phyloP scores from a whole-genome alignment of 1,284 basidiomycete species.

The Sporisorium iseilematis-ciliati region DNA sequence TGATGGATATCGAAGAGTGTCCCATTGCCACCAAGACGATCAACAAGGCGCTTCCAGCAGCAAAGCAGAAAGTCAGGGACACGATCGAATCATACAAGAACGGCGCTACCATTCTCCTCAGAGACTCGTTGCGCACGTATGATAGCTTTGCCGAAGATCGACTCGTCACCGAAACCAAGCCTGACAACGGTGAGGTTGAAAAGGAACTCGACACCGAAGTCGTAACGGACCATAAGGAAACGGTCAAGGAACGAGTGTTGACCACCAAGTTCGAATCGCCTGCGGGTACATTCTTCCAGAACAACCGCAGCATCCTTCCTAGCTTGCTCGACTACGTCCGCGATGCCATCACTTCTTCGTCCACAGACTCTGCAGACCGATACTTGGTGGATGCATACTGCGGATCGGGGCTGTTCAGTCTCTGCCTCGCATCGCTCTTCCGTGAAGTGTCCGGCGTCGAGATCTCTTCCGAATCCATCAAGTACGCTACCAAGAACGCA shows the following conservation, averaged over 20 bases:
- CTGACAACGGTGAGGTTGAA: conserved; percentile 22
- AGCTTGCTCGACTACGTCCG: conserved; percentile 85
- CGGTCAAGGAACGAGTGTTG: conserved; percentile 87
- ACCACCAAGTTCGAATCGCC: conserved; percentile 86
- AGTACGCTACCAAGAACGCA: conserved; percentile 83
- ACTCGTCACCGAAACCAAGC: conserved; percentile 9
- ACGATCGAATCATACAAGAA: conserved; percentile 85
- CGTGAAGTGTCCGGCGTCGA: conserved; percentile 88
- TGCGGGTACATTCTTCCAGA: conserved; percentile 90
- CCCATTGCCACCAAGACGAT: conserved; percentile 88
- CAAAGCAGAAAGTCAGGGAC: conserved; percentile 79
- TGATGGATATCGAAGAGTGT: conserved; percentile 97
- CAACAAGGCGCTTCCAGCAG: conserved; percentile 77
- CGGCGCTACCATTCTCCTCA: conserved; percentile 89
- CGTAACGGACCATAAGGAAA: conserved; percentile 83
- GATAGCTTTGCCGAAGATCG: conserved; percentile 46
- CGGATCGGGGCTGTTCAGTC: conserved; percentile 87
- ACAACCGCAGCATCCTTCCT: conserved; percentile 92
- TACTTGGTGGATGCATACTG: conserved; percentile 70
- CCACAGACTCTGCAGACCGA: conserved; percentile 6
- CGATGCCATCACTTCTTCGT: conserved; percentile 38
- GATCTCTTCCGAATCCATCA: conserved; percentile 79
- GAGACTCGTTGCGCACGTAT: conserved; percentile 79
- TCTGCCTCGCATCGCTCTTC: conserved; percentile 85
- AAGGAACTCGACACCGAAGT: conserved; percentile 50